Conservation (phyloP, 768 basidiomycete genomes). For the Gymnopilus dilepis region DNA sequence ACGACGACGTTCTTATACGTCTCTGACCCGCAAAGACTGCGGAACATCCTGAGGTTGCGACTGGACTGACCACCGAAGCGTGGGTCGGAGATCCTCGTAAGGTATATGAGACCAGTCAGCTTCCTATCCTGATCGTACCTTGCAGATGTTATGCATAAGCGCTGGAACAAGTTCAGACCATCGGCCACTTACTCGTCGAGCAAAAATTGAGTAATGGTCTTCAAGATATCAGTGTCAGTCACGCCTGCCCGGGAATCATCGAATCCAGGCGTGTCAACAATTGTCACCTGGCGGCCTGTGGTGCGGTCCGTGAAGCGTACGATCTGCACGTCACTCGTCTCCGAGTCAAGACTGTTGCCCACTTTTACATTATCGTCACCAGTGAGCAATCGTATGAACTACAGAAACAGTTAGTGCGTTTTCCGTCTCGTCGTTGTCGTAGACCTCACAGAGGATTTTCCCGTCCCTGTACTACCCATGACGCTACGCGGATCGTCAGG, state of each 20-base stretch:
- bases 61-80: slow-evolving; percentile 42
- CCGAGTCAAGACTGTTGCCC: background rate
- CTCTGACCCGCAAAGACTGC: slow-evolving; percentile 46
- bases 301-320: slow-evolving; percentile 5
- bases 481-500: background rate
- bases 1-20: slow-evolving; percentile 50
- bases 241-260: slow-evolving; percentile 30
- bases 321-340: background rate
- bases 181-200: slow-evolving; percentile 15
- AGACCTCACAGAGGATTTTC: background rate
- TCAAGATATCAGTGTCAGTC: slow-evolving; percentile 41
- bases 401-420: background rate
- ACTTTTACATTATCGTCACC: background rate
- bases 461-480: background rate
- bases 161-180: background rate
- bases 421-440: background rate
- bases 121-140: background rate
- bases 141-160: background rate
- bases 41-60: slow-evolving; percentile 50
- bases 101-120: slow-evolving; percentile 41
- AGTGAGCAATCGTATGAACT: background rate
- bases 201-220: slow-evolving; percentile 34
- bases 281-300: slow-evolving; percentile 21
- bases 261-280: slow-evolving; percentile 35
- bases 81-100: slow-evolving; percentile 43